Conservation (phyloP, 495 filamentous ascomycete genomes). For the Massariosphaeria phaeospora region DNA sequence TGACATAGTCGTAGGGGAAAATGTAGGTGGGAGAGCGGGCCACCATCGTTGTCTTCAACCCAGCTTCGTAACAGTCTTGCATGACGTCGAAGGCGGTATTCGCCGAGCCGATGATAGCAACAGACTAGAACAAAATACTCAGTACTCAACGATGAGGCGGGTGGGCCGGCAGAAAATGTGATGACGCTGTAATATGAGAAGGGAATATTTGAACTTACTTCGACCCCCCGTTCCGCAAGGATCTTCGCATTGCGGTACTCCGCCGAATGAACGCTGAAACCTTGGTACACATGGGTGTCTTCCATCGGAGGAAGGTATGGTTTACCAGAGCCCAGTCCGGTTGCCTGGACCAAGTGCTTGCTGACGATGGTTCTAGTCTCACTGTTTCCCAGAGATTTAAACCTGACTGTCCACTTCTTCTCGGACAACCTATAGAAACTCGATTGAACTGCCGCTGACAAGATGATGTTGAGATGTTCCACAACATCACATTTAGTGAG, state of each 20-base stretch:
- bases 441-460: slow-evolving; percentile 32
- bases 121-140: neutral
- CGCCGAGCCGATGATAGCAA: slow-evolving; percentile 38
- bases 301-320: slow-evolving; percentile 32
- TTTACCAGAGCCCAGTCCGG: slow-evolving; percentile 32
- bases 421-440: slow-evolving; percentile 26
- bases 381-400: slow-evolving; percentile 7
- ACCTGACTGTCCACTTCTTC: slow-evolving; percentile 30
- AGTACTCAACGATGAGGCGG: neutral
- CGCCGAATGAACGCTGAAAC: slow-evolving; percentile 35
- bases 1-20: slow-evolving; percentile 21
- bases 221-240: slow-evolving; percentile 15
- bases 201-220: slow-evolving; percentile 2
- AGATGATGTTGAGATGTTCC: slow-evolving; percentile 37
- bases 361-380: slow-evolving; percentile 7
- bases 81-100: slow-evolving; percentile 43
- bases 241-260: slow-evolving; percentile 27
- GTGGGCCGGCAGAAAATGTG: neutral
- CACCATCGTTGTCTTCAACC: slow-evolving; percentile 35
- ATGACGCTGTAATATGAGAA: neutral
- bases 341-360: slow-evolving; percentile 40
- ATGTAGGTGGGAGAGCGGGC: slow-evolving; percentile 41
- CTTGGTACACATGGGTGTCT: slow-evolving; percentile 27
- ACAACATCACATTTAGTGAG: slow-evolving; percentile 35
- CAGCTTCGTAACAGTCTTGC: slow-evolving; percentile 33